Evolutionary conservation across 1,284 basidiomycete genomes (phyloP), one percentile per base, ranked within the genome.

Genomic region (Dichomitus squalens): DNA sequence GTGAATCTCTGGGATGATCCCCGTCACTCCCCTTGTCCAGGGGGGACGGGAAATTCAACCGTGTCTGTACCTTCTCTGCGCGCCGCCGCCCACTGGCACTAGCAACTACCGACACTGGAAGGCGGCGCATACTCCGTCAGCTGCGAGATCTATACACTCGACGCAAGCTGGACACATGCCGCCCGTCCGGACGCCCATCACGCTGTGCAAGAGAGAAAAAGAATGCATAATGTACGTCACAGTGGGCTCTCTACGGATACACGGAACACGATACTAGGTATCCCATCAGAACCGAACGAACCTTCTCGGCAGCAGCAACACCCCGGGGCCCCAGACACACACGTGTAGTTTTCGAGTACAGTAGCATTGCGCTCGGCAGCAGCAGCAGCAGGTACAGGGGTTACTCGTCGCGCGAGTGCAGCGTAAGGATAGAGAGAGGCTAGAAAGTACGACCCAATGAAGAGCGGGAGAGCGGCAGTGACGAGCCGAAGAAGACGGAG

Each of bases 331-430:
- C 11, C 23, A 40, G 20, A 23, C 9, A 41, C 21, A 12, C 31
- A 33, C 7, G 12, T 7, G 3, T 14, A 33, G 7, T 29, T 52
- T 35, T 41, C 20, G 43, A 34, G 23, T 33, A 43, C 39, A 48
- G 20, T 57, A 47, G n/a, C 34, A 59, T 59, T 56, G 56, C 58
- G 56, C 46, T 46, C 33, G n/a, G n/a, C n/a, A 44, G 34, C 40
- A 50, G 31, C 52, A 38, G n/a, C 40, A 46, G 27, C 33, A 50
- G n/a, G 48, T 55, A 52, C 49, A 55, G 35, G n/a, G 40, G 50
- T 18, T 34, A 21, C 23, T 23, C 39, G 38, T 39, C 40, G 46
- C 46, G 58, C 49, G 48, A 12, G 50, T 29, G 39, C 52, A 31
- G 34, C 27, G 3, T 16, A 40, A 23, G 23, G 34, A 20, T 18